These are phyloP conservation scores for Scheffersomyces segobiensis DNA, from an alignment of 1,139 yeast genomes.

Conservation along the genomic window DNA sequence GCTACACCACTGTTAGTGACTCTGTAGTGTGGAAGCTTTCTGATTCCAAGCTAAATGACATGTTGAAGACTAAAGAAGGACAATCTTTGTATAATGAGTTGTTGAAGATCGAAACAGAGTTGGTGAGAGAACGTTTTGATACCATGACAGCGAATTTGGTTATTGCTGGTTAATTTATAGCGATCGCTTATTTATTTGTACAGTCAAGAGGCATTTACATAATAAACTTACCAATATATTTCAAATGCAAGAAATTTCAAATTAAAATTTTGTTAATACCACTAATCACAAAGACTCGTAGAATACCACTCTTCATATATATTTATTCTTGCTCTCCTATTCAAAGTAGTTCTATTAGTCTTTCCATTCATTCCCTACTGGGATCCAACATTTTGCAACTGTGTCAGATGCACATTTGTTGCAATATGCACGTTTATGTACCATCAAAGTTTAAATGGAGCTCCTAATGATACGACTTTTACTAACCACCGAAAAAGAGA, in stretches of 20 bases:
- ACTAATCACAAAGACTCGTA: not conserved
- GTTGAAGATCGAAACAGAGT: conserved; percentile 59
- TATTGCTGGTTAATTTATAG: conserved; percentile 40
- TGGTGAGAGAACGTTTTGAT: conserved; percentile 74
- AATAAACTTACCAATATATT: no score
- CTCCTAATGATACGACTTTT: not conserved
- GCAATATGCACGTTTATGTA: not conserved
- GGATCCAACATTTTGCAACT: not conserved
- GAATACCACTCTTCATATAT: no score
- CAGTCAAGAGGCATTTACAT: not conserved
- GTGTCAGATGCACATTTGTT: not conserved
- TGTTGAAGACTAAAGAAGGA: conserved; percentile 46
- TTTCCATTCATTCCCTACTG: no score
- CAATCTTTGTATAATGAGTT: conserved; percentile 67
- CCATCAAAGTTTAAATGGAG: not conserved
- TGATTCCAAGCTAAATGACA: conserved; percentile 40
- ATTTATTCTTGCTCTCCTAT: no score
- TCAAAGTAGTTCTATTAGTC: no score
- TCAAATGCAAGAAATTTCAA: not conserved
- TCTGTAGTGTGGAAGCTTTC: conserved; percentile 75
- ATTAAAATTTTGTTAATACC: no score
- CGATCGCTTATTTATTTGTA: not conserved
- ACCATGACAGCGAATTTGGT: conserved; percentile 69
- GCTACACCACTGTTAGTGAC: conserved; percentile 52
- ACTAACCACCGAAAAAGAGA: not conserved